Conservation (phyloP, 495 filamentous ascomycete genomes). For the Neurospora tetraspora region DNA sequence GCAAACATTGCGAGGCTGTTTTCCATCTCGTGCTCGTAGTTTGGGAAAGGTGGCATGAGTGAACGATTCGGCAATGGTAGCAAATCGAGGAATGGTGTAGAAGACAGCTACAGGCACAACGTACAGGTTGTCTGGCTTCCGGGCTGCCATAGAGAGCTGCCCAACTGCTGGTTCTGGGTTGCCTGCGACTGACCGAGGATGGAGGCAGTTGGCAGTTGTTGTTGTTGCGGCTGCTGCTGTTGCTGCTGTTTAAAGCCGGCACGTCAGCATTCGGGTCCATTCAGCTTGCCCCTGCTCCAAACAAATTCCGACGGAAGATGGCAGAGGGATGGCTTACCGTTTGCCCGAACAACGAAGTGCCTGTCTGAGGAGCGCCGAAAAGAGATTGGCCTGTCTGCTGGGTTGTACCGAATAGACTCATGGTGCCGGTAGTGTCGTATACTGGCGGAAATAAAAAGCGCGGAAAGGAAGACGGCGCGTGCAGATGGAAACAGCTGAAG, state of each 20-base stretch:
- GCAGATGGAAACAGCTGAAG: background rate
- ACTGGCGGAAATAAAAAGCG: background rate
- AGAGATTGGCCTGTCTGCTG: background rate
- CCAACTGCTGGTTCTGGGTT: slow-evolving; percentile 23
- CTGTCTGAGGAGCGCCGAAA: background rate
- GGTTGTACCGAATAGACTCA: background rate
- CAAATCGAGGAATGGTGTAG: background rate
- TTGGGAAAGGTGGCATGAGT: background rate
- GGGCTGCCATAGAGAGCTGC: slow-evolving; percentile 39
- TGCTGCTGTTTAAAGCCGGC: slow-evolving; percentile 15
- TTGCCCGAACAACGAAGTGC: background rate
- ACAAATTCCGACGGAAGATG: background rate
- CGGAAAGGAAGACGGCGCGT: background rate
- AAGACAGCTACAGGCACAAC: slow-evolving; percentile 4
- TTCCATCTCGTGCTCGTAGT: background rate
- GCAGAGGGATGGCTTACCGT: background rate
- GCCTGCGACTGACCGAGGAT: slow-evolving; percentile 25
- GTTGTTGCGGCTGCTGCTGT: slow-evolving; percentile 26
- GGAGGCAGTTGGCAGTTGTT: slow-evolving; percentile 16
- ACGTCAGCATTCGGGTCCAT: background rate
- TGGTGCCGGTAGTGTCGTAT: background rate
- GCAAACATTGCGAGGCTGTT: slow-evolving; percentile 1
- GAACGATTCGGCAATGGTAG: background rate
- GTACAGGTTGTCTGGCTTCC: slow-evolving; percentile 33
- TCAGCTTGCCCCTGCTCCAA: background rate